phyloP scores from a whole-genome alignment of 2,329 filamentous ascomycete genomes.

The Ophiostoma ips region DNA sequence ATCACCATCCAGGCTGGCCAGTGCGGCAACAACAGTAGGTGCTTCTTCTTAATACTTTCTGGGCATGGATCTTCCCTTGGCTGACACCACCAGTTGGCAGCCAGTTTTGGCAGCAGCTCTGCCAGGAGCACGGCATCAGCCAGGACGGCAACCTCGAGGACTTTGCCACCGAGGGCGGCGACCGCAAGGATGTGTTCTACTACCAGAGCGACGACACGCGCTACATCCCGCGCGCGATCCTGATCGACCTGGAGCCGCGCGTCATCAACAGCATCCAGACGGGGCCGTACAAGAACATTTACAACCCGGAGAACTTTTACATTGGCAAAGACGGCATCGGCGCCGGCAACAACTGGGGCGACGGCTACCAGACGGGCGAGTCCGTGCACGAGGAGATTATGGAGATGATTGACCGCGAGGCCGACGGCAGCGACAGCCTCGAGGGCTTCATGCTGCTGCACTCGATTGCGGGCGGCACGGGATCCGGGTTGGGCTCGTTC shows the following conservation, averaged over 20 bases:
- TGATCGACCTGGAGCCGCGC: conserved; percentile 87
- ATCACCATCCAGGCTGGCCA: conserved; percentile 98
- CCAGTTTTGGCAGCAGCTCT: conserved; percentile 98
- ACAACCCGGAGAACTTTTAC: conserved; percentile 99
- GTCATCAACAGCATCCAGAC: conserved; percentile 87
- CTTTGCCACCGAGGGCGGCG: conserved; percentile 92
- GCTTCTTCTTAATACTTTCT: conserved; percentile 14
- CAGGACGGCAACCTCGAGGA: conserved; percentile 95
- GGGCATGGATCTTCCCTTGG: conserved; percentile 16
- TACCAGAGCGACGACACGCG: conserved; percentile 98
- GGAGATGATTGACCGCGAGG: conserved; percentile 98
- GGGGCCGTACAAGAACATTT: conserved; percentile 93
- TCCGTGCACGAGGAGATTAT: conserved; percentile 90
- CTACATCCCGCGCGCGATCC: conserved; percentile 91
- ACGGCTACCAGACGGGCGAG: conserved; percentile 88
- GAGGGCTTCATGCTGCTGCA: conserved; percentile 99
- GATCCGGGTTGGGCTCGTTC: conserved; percentile 90
- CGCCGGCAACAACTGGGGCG: conserved; percentile 96
- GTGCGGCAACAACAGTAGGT: conserved; percentile 97
- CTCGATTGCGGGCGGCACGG: conserved; percentile 93
- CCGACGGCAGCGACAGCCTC: conserved; percentile 91
- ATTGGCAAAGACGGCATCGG: conserved; percentile 86
- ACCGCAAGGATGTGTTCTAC: conserved; percentile 98
- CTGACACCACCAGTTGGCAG: conserved; percentile 55
- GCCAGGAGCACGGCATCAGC: conserved; percentile 94